Conservation (phyloP, 208 protist genomes). For the Trypanosoma caninum region DNA sequence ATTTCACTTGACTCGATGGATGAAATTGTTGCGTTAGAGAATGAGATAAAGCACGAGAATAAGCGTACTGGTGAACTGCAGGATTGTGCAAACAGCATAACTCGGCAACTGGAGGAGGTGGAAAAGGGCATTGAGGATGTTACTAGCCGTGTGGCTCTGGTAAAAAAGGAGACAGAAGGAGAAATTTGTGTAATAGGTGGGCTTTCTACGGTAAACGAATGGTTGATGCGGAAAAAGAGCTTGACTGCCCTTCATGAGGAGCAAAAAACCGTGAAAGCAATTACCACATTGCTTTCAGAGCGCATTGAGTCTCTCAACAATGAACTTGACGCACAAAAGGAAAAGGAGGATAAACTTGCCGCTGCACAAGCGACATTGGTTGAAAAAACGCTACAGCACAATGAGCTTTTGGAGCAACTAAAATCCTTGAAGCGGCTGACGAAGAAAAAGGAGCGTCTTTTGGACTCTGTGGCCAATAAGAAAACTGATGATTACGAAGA, state of each 20-base stretch:
- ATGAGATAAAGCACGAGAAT: conserved; percentile 71
- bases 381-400: conserved; percentile 32
- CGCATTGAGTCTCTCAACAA: conserved; percentile 47
- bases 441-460: conserved; percentile 79
- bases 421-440: conserved; percentile 66
- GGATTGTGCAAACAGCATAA: conserved; percentile 38
- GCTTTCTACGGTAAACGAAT: conserved; percentile 42
- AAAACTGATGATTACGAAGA: conserved; percentile 58
- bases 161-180: conserved; percentile 65
- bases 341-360: conserved; percentile 43
- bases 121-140: conserved; percentile 56
- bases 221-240: conserved; percentile 30
- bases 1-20: conserved; percentile 57
- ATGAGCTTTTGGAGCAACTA: conserved; percentile 45
- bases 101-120: conserved; percentile 49
- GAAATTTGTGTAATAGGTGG: conserved; percentile 45
- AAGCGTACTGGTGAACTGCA: conserved; percentile 55
- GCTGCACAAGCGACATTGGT: conserved; percentile 49
- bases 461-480: conserved; percentile 29
- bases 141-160: conserved; percentile 32
- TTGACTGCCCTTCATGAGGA: conserved; percentile 42
- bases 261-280: conserved; percentile 40
- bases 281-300: conserved; percentile 39
- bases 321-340: conserved; percentile 33
- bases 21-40: conserved; percentile 58